Conservation (phyloP, 352 stramenopile genomes). For the Lagenidium sp. region DNA sequence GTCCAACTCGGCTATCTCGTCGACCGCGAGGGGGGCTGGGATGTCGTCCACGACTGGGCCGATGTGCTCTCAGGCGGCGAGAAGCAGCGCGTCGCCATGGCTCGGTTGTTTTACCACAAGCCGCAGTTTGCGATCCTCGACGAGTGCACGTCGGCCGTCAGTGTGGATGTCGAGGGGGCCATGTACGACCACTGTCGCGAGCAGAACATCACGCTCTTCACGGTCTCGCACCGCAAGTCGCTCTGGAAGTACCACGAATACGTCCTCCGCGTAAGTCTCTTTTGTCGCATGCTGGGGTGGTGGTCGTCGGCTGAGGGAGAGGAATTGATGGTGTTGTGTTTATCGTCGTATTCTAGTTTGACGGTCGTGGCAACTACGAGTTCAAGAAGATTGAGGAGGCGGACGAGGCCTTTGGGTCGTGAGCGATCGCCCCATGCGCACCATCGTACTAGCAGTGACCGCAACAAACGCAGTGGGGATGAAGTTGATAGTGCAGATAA, state of each 20-base stretch:
- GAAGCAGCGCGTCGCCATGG: conserved; percentile 89
- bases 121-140: conserved; percentile 88
- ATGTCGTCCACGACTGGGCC: conserved; percentile 80
- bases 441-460: no score
- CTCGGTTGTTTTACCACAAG: conserved; percentile 85
- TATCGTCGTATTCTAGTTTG: conserved; percentile 38
- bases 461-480: no score
- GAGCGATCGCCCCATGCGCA: not conserved
- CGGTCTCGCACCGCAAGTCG: conserved; percentile 86
- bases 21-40: conserved; percentile 62
- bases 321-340: conserved; percentile 1
- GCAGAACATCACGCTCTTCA: conserved; percentile 90
- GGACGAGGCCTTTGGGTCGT: conserved; percentile 75
- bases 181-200: conserved; percentile 84
- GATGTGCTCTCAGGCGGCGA: conserved; percentile 85
- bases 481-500: no score
- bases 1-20: conserved; percentile 77
- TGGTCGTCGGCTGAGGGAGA: conserved; percentile 1
- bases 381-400: conserved; percentile 81
- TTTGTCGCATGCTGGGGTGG: not conserved
- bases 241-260: conserved; percentile 88
- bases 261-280: conserved; percentile 50
- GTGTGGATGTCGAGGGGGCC: conserved; percentile 76
- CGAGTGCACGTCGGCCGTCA: conserved; percentile 81
- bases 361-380: conserved; percentile 76